Evolutionary conservation across 2,329 filamentous ascomycete species (phyloP).

Genomic region (Emergomyces africanus): DNA sequence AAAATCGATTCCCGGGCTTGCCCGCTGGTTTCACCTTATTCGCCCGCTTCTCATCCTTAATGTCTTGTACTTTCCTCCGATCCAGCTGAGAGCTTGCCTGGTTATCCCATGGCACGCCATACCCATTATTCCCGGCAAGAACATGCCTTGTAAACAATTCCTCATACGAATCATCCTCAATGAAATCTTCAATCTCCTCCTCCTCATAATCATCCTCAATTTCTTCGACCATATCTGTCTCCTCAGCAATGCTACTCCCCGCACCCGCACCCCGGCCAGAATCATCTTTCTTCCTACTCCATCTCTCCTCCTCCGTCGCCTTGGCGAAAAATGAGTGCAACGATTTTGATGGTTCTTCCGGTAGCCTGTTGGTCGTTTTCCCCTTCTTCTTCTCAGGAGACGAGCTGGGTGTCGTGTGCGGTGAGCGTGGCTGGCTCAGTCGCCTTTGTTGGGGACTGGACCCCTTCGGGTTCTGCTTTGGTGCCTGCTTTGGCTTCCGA

Average conservation of each 20-base stretch:
- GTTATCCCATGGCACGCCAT: not conserved
- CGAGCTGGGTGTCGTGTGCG: conserved; percentile 13
- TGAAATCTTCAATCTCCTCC: conserved; percentile 23
- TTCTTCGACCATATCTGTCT: conserved; percentile 16
- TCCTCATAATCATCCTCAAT: conserved; percentile 20
- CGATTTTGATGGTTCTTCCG: conserved; percentile 19
- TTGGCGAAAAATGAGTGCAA: conserved; percentile 31
- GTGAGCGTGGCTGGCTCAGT: not conserved
- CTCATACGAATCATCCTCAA: conserved; percentile 28
- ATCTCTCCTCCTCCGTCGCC: conserved; percentile 28
- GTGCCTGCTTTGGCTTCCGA: not conserved
- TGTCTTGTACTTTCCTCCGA: conserved; percentile 2
- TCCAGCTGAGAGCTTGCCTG: conserved; percentile 2
- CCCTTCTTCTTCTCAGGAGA: conserved; percentile 21
- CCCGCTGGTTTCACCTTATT: conserved; percentile 2
- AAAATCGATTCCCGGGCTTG: conserved; percentile 17
- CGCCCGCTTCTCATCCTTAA: not conserved
- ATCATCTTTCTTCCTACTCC: conserved; percentile 12
- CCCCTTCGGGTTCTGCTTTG: not conserved
- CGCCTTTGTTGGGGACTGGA: not conserved
- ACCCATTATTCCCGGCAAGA: conserved; percentile 8
- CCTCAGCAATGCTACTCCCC: conserved; percentile 5
- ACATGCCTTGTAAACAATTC: conserved; percentile 26
- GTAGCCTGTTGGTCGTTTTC: conserved; percentile 6
- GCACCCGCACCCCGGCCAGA: not conserved